phyloP scores from a whole-genome alignment of 169 alveolate genomes.

The Eimeria maxima region DNA sequence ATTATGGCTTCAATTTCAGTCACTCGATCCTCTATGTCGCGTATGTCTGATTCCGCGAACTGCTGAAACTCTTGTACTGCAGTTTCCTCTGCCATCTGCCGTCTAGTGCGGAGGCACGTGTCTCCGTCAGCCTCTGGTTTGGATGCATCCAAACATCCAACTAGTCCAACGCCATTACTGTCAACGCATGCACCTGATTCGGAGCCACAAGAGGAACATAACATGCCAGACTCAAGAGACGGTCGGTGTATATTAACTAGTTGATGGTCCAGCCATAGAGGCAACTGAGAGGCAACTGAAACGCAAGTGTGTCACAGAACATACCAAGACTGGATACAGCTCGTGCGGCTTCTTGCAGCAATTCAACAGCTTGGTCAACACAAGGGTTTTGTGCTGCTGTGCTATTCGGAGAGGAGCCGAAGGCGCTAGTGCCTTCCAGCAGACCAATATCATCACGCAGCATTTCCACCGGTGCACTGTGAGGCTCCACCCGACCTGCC shows the following conservation, averaged over 20 bases:
- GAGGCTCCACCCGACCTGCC: neutral
- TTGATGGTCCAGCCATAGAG: neutral
- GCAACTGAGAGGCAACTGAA: neutral
- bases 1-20: conserved; percentile 27
- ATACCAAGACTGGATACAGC: conserved; percentile 37
- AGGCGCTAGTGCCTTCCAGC: neutral
- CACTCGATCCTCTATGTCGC: neutral
- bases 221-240: neutral
- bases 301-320: neutral
- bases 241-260: neutral
- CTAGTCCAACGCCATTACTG: neutral
- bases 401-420: neutral
- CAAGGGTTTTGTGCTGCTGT: neutral
- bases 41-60: conserved; percentile 10
- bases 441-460: neutral
- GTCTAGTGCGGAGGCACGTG: neutral
- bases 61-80: neutral
- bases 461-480: neutral
- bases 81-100: too few relatives aligned
- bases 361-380: conserved; percentile 13
- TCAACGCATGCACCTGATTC: conserved; percentile 43
- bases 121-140: neutral
- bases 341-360: conserved; percentile 12
- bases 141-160: neutral
- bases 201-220: neutral